Evolutionary conservation across 1,284 basidiomycete genomes (phyloP).

Genomic region (Agroathelia rolfsii): DNA sequence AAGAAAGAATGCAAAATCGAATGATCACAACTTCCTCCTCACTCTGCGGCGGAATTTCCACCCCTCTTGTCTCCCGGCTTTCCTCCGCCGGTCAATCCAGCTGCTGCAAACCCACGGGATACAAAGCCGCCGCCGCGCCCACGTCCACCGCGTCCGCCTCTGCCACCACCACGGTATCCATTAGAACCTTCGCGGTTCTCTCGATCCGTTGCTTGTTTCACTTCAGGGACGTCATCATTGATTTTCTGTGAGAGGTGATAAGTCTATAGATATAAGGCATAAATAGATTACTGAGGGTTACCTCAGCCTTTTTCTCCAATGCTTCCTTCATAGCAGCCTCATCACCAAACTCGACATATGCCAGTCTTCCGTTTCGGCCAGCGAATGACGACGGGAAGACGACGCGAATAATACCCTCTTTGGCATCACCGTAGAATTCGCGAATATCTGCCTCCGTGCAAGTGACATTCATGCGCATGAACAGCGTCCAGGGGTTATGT

Average conservation of each 20-base stretch:
- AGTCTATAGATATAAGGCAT: slow-evolving; percentile 4
- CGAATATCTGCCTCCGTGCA: slow-evolving; percentile 62
- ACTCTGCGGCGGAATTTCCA: no score
- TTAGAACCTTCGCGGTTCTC: slow-evolving; percentile 38
- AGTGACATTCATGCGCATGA: slow-evolving; percentile 57
- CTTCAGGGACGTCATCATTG: slow-evolving; percentile 50
- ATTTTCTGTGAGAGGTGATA: slow-evolving; percentile 39
- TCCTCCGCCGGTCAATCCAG: slow-evolving; percentile 46
- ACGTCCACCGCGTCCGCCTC: slow-evolving; percentile 41
- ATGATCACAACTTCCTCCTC: no score
- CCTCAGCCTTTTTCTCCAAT: slow-evolving; percentile 61
- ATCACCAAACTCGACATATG: slow-evolving; percentile 81
- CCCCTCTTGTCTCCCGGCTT: slow-evolving; percentile 19
- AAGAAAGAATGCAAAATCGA: no score
- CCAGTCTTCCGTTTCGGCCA: slow-evolving; percentile 46
- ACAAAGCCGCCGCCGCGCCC: slow-evolving; percentile 52
- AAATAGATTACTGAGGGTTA: slow-evolving; percentile 23
- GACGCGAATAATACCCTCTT: slow-evolving; percentile 40
- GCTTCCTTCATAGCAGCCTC: slow-evolving; percentile 75
- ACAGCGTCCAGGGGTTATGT: slow-evolving; percentile 80
- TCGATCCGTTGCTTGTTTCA: slow-evolving; percentile 60
- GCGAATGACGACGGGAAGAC: slow-evolving; percentile 21
- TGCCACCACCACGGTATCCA: slow-evolving; percentile 28
- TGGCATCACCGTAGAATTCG: slow-evolving; percentile 66
- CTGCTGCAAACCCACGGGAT: slow-evolving; percentile 54